Evolutionary conservation across 2,329 filamentous ascomycete genomes (phyloP).

Genomic region (Mariannaea elegans): DNA sequence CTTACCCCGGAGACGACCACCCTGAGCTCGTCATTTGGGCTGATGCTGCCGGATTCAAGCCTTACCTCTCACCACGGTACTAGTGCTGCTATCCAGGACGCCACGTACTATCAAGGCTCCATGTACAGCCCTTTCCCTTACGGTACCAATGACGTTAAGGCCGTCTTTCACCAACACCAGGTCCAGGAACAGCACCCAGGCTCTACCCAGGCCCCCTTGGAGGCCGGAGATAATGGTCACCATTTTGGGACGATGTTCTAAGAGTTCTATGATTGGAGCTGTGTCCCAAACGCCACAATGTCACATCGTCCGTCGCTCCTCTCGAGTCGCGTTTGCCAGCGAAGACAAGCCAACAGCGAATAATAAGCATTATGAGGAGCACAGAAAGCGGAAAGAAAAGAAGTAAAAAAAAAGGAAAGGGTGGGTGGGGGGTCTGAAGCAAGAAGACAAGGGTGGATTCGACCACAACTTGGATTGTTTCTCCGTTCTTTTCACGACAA

Average conservation of each 20-base stretch:
- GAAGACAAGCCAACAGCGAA: not conserved
- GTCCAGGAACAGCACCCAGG: slow-evolving; percentile 1
- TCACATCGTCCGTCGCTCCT: slow-evolving; percentile 15
- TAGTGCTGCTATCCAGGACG: slow-evolving; percentile 1
- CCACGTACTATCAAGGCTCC: slow-evolving; percentile 29
- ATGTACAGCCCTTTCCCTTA: slow-evolving; percentile 40
- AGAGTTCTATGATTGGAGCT: slow-evolving; percentile 30
- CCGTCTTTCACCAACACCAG: slow-evolving; percentile 34
- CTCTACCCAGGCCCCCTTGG: slow-evolving; percentile 12
- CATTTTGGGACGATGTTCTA: slow-evolving; percentile 29
- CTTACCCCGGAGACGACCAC: slow-evolving; percentile 32
- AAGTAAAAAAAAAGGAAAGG: not conserved
- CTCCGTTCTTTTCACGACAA: not conserved
- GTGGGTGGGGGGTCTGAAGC: slow-evolving; percentile 2
- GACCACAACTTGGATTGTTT: not conserved
- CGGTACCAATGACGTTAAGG: slow-evolving; percentile 37
- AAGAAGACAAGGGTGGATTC: slow-evolving; percentile 15
- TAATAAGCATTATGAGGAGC: not conserved
- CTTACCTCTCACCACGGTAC: slow-evolving; percentile 20
- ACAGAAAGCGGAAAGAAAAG: slow-evolving; percentile 1
- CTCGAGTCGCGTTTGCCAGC: not conserved
- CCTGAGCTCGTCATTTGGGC: slow-evolving; percentile 24
- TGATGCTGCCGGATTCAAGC: slow-evolving; percentile 34
- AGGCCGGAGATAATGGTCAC: slow-evolving; percentile 30
- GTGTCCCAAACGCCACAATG: slow-evolving; percentile 25